Conservation (phyloP, 345 rosid genomes). For the Lepidium africanum region DNA sequence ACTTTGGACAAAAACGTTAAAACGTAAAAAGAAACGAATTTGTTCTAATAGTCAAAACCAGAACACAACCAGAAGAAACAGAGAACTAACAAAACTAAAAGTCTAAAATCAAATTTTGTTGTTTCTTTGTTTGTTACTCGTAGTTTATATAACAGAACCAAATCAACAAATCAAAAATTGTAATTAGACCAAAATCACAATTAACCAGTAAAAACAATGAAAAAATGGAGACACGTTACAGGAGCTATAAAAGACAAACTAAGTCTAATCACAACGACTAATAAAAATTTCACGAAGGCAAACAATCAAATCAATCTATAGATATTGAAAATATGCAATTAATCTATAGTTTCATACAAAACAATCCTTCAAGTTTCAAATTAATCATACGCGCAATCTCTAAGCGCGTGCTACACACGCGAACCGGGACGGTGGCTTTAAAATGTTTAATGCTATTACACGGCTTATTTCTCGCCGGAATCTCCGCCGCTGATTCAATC, state of each 20-base stretch:
- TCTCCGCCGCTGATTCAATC: constrained; percentile 16
- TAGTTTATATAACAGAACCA: not conserved
- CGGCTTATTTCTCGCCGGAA: constrained; percentile 48
- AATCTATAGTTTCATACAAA: constrained; percentile 43
- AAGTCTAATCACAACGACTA: constrained; percentile 35
- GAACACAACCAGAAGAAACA: not conserved
- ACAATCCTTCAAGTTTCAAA: constrained; percentile 38
- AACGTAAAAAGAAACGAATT: not conserved
- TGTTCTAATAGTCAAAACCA: not conserved
- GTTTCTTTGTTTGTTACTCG: not conserved
- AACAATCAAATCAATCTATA: constrained; percentile 35
- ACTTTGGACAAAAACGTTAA: not conserved
- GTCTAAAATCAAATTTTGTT: not conserved
- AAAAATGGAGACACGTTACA: constrained; percentile 43
- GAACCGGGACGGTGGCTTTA: constrained; percentile 65
- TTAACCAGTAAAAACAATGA: constrained; percentile 19
- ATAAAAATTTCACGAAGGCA: constrained; percentile 41
- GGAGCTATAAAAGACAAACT: constrained; percentile 57
- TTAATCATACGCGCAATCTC: constrained; percentile 42
- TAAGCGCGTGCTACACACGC: constrained; percentile 40
- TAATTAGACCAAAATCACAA: not conserved
- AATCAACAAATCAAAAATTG: not conserved
- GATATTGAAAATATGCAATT: constrained; percentile 43
- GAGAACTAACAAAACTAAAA: not conserved
- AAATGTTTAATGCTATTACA: constrained; percentile 66